phyloP scores from a whole-genome alignment of 441 rosid species.

The Monsonia emarginata region DNA sequence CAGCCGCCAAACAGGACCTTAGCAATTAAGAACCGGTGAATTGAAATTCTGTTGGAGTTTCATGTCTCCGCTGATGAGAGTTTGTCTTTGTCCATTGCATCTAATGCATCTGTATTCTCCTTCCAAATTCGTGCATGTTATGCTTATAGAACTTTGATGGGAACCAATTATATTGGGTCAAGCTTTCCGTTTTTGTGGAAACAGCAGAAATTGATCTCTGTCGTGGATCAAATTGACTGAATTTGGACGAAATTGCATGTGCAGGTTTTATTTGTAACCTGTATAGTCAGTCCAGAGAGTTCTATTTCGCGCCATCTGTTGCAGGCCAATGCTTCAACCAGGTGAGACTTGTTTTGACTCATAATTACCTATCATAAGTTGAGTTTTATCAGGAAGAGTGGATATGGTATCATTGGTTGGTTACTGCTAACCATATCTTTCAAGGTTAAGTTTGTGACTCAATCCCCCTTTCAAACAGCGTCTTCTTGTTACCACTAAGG shows the following conservation, averaged over 20 bases:
- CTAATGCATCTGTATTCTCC: background rate
- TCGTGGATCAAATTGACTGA: slow-evolving; percentile 17
- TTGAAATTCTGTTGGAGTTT: background rate
- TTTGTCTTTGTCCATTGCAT: background rate
- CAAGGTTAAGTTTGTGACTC: background rate
- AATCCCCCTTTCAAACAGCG: background rate
- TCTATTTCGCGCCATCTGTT: slow-evolving; percentile 25
- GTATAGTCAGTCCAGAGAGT: slow-evolving; percentile 31
- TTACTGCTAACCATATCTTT: background rate
- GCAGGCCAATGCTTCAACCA: slow-evolving; percentile 24
- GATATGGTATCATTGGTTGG: background rate
- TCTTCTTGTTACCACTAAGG: no score
- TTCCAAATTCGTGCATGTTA: background rate
- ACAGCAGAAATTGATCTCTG: background rate
- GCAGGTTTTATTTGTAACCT: slow-evolving; percentile 34
- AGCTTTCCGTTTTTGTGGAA: background rate
- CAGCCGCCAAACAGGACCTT: background rate
- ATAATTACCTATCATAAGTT: background rate
- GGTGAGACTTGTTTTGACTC: slow-evolving; percentile 25
- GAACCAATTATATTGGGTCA: background rate
- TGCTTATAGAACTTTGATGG: background rate
- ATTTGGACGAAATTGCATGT: slow-evolving; percentile 14
- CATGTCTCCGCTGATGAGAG: background rate
- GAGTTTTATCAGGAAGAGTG: background rate
- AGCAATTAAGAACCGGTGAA: background rate